Conservation (phyloP, 768 basidiomycete genomes). For the Serendipita indica region DNA sequence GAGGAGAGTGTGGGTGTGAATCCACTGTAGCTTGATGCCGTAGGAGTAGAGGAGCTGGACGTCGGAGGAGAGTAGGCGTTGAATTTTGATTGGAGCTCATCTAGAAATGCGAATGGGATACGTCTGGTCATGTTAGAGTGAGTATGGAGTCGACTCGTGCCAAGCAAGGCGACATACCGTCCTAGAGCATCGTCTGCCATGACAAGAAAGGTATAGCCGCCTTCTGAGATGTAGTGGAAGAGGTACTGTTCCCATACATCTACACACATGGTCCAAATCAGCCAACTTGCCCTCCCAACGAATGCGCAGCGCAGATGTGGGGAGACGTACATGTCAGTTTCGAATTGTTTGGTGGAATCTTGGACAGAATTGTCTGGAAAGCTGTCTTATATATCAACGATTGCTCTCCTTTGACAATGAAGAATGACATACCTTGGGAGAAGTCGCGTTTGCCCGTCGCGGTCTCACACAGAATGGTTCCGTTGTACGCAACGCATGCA, state of each 20-base stretch:
- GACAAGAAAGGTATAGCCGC: slow-evolving; percentile 74
- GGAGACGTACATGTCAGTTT: slow-evolving; percentile 27
- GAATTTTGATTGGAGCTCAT: slow-evolving; percentile 47
- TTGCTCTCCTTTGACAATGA: not conserved
- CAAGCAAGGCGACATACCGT: slow-evolving; percentile 34
- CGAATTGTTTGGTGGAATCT: slow-evolving; percentile 85
- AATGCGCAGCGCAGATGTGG: not conserved
- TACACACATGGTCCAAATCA: slow-evolving; percentile 46
- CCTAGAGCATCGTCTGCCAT: slow-evolving; percentile 92
- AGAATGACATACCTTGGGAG: slow-evolving; percentile 52
- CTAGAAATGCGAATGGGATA: slow-evolving; percentile 87
- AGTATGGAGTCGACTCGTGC: not conserved
- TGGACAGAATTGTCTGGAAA: slow-evolving; percentile 76
- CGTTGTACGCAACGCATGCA: slow-evolving; percentile 64
- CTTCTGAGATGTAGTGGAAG: slow-evolving; percentile 87
- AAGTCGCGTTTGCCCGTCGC: slow-evolving; percentile 70
- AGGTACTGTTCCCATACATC: slow-evolving; percentile 90
- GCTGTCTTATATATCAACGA: slow-evolving; percentile 28
- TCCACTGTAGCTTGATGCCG: slow-evolving; percentile 49
- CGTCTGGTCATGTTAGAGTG: slow-evolving; percentile 32
- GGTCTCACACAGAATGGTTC: slow-evolving; percentile 73
- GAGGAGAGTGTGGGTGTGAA: slow-evolving; percentile 56
- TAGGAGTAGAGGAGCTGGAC: slow-evolving; percentile 30
- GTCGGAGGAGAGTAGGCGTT: slow-evolving; percentile 48
- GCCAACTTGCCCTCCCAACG: not conserved